Base-by-base conservation (phyloP, 148 eudicot species). In the Rhododendron ferrugineum region DNA sequence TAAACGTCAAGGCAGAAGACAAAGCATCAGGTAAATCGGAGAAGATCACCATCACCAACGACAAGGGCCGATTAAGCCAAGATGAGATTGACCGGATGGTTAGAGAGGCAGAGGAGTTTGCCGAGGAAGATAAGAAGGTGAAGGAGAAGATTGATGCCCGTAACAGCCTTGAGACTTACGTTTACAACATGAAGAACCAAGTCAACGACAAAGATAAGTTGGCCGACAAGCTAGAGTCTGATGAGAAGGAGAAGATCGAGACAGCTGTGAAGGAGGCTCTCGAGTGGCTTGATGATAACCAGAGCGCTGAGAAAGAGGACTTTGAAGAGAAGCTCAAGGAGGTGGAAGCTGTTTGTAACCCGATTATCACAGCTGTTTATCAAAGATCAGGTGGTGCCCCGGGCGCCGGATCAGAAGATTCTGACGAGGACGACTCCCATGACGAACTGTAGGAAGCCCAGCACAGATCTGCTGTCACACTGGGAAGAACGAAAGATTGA, bases 221-320 rank as follows among this genome's bases (percentile, higher is more conserved):
- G 7, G 92, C 92, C 0, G 92, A 92, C 86, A 92, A 92, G 86
- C 85, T 91, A 1, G 94, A 92, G 80, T 47, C 89, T 6, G 93
- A 92, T 22, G 93, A 92, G 79, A 92, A 92, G 84, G 93, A 92
- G 26, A 92, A 92, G 89, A 92, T 92, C 26, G 93, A 92, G 81
- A 58, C 88, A 0, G 93, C 92, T 3, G 83, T 84, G 28, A 92
- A 92, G 84, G 93, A 92, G 83, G 93, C 91, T 13, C 88, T 92
- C 4, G 93, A 92, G 84, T 92, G 94, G 94, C 75, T 92, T 22
- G 94, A 92, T n/a, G 94, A 92, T 32, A 92, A 92, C 83, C 94
- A 90, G 85, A 85, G 28, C 0, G 94, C 91, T 2, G 94, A 92
- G 86, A 92, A 92, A 76, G 94, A 92, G 79, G 94, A 92, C n/a